Conservation (phyloP, 139 green algal genomes). For the Axilococcus clingmanii region DNA sequence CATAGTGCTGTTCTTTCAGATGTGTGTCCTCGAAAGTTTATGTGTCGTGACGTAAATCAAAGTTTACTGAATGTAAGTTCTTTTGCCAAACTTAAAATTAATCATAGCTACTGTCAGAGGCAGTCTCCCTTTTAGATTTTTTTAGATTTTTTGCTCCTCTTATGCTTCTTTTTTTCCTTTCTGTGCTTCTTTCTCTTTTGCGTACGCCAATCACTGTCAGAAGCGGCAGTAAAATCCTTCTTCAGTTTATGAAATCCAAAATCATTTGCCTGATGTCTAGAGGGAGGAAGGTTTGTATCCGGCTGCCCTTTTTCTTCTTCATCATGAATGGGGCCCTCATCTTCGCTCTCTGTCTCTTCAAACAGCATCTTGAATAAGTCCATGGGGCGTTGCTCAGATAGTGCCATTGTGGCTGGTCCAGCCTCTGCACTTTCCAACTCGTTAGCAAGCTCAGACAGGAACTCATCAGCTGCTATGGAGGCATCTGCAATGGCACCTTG, state of each 20-base stretch:
- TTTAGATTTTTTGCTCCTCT: not conserved
- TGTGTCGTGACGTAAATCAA: too few relatives aligned
- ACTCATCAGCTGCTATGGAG: constrained; percentile 3
- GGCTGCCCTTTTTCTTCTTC: constrained; percentile 1
- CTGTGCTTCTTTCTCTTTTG: constrained; percentile 24
- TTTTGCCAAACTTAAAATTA: not conserved
- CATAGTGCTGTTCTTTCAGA: too few relatives aligned
- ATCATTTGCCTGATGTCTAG: constrained; percentile 1
- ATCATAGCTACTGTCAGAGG: not conserved
- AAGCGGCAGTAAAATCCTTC: not conserved
- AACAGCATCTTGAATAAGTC: constrained; percentile 86
- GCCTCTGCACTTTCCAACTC: not conserved
- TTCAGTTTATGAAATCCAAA: not conserved
- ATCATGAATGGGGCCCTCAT: constrained; percentile 39
- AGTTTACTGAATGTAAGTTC: too few relatives aligned
- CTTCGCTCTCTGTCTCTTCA: constrained; percentile 39
- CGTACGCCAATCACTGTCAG: not conserved
- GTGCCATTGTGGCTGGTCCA: constrained; percentile 2
- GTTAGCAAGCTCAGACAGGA: constrained; percentile 3
- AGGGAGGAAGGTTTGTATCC: not conserved
- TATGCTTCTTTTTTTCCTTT: constrained; percentile 9
- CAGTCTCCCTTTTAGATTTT: not conserved
- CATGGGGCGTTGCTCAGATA: constrained; percentile 29
- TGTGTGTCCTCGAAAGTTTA: too few relatives aligned
- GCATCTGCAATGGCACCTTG: constrained; percentile 16